phyloP scores from a whole-genome alignment of 805 yeast species.

The Metschnikowia corniflorae region DNA sequence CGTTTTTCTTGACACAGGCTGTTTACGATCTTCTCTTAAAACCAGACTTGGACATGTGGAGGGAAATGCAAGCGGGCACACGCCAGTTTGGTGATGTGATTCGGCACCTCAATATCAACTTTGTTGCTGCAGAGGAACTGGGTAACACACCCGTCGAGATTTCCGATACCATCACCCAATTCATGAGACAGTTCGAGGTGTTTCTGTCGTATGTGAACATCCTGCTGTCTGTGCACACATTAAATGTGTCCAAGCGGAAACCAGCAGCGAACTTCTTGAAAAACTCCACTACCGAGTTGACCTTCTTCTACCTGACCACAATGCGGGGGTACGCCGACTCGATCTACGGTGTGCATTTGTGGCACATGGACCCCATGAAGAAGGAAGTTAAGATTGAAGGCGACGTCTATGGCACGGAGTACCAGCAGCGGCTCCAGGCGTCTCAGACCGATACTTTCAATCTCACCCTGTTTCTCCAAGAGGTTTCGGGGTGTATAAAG shows the following conservation, averaged over 20 bases:
- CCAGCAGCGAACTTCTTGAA: constrained; percentile 5
- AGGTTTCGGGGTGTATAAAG: background rate
- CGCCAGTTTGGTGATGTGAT: constrained; percentile 2
- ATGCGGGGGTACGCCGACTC: constrained; percentile 13
- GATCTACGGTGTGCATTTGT: constrained; percentile 13
- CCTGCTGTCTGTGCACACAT: constrained; percentile 5
- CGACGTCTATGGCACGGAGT: constrained; percentile 16
- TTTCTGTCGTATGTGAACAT: constrained; percentile 7
- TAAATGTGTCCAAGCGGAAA: constrained; percentile 14
- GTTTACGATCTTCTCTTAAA: constrained; percentile 28
- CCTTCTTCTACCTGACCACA: constrained; percentile 18
- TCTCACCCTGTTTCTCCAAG: constrained; percentile 9
- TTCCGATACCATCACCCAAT: constrained; percentile 2
- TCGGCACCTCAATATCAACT: constrained; percentile 9
- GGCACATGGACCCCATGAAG: constrained; percentile 10
- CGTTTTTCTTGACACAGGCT: constrained; percentile 55
- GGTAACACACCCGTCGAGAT: constrained; percentile 10
- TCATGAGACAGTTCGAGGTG: constrained; percentile 6
- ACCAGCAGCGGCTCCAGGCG: constrained; percentile 4
- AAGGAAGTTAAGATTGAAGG: constrained; percentile 2
- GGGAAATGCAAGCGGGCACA: background rate
- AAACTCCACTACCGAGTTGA: constrained; percentile 10
- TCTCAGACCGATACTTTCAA: constrained; percentile 7
- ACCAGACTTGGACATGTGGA: constrained; percentile 22
- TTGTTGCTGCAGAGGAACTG: constrained; percentile 19